Percentiles rank a stretch among this genome's conserved stretches.
phyloP scores from a whole-genome alignment of 305 asterid species.

The Withania somnifera region DNA sequence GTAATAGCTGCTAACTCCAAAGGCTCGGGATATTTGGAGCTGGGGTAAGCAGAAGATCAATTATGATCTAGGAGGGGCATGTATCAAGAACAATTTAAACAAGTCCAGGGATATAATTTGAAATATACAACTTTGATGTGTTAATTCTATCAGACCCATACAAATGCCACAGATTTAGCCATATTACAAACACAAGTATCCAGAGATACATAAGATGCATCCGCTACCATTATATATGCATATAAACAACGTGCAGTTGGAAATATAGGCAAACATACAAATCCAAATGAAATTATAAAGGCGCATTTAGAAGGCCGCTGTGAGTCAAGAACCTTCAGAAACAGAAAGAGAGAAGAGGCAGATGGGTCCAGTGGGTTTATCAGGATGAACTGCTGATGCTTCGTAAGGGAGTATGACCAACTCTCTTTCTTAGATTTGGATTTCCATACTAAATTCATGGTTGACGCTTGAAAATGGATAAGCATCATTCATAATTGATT shows the following conservation, averaged over 20 bases:
- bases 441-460: background rate
- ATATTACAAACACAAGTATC: background rate
- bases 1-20: background rate
- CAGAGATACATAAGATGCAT: background rate
- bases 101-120: background rate
- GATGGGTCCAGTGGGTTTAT: background rate
- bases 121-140: background rate
- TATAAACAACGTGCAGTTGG: too few species aligned
- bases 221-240: too few species aligned
- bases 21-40: background rate
- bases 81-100: background rate
- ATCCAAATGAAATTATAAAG: background rate
- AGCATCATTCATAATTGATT: background rate
- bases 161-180: background rate
- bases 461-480: background rate
- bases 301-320: background rate
- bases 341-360: background rate
- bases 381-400: background rate
- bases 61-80: background rate
- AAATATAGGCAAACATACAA: background rate
- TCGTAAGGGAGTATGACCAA: background rate
- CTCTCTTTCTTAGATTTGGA: background rate
- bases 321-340: background rate
- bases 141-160: background rate
- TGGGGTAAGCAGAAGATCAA: too few species aligned